Conservation (phyloP, 495 filamentous ascomycete genomes). For the Penicillium verhagenii region DNA sequence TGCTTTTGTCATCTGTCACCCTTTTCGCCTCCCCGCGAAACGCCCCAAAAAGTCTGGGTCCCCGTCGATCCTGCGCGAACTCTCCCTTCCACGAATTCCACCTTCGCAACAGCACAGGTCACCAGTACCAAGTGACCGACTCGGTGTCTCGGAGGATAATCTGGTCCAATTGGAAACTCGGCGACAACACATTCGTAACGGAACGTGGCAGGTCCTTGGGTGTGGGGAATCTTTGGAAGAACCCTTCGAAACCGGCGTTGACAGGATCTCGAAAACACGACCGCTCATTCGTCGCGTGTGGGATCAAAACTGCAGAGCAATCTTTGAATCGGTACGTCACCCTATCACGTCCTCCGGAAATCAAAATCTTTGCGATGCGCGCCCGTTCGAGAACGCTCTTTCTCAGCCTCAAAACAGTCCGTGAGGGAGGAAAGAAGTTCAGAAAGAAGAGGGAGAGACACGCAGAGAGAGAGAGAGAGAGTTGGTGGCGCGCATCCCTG, state of each 20-base stretch:
- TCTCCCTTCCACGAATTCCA: neutral
- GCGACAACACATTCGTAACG: constrained; percentile 20
- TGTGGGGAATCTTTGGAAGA: constrained; percentile 21
- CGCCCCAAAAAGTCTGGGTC: neutral
- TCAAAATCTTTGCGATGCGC: neutral
- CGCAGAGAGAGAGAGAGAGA: neutral
- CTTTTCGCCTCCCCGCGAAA: constrained; percentile 1
- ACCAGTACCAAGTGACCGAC: constrained; percentile 6
- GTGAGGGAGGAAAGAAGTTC: too few relatives aligned
- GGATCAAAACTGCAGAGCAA: constrained; percentile 5
- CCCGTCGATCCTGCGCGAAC: constrained; percentile 5
- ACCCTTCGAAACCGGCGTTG: constrained; percentile 18
- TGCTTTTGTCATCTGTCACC: neutral
- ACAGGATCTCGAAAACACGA: constrained; percentile 5
- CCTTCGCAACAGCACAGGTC: neutral
- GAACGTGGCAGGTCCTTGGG: constrained; percentile 22
- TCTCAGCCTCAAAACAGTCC: neutral
- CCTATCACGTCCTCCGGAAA: neutral
- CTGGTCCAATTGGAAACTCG: constrained; percentile 27
- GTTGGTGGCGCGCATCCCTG: constrained; percentile 29
- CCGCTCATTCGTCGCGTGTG: constrained; percentile 11
- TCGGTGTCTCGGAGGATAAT: constrained; percentile 28
- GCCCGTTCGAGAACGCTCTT: neutral
- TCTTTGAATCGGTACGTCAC: constrained; percentile 4
- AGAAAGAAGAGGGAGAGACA: too few relatives aligned